These are phyloP conservation scores for Camelina neglecta DNA, from an alignment of 345 rosid genomes.

Conservation along the genomic window DNA sequence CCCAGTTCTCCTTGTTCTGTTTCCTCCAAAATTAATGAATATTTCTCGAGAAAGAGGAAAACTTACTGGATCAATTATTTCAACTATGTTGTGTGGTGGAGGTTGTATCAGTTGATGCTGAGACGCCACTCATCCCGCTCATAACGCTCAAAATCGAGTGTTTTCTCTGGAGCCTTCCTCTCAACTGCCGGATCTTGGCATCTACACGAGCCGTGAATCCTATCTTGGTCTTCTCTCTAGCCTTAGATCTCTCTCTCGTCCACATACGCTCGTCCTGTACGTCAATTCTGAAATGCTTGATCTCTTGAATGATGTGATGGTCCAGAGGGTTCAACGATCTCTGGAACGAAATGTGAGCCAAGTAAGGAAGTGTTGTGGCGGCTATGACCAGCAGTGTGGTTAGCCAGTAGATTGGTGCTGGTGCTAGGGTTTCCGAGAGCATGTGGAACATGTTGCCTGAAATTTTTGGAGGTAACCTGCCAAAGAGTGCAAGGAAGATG, in stretches of 20 bases:
- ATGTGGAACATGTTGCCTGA: constrained; percentile 53
- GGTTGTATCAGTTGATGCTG: constrained; percentile 43
- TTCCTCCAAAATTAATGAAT: constrained; percentile 2
- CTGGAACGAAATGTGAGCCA: constrained; percentile 52
- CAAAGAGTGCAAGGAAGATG: constrained; percentile 62
- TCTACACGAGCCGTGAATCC: constrained; percentile 78
- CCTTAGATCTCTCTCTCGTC: constrained; percentile 59
- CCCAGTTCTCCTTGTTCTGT: constrained; percentile 7
- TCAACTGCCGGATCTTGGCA: constrained; percentile 48
- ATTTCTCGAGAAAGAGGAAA: constrained; percentile 1
- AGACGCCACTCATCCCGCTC: constrained; percentile 40
- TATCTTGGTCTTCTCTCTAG: constrained; percentile 54
- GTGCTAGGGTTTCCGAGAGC: constrained; percentile 57
- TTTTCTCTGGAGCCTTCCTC: constrained; percentile 41
- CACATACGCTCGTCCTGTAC: constrained; percentile 59
- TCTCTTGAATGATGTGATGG: constrained; percentile 76
- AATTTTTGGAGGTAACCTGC: constrained; percentile 50
- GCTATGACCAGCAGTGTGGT: constrained; percentile 51
- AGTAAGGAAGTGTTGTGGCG: constrained; percentile 60
- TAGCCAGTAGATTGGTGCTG: constrained; percentile 62
- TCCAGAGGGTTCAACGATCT: constrained; percentile 64
- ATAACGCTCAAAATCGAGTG: constrained; percentile 40
- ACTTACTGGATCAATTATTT: constrained; percentile 27
- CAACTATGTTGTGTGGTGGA: constrained; percentile 41
- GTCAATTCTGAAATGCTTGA: constrained; percentile 57